A percentile compares a stretch with the other conserved stretches of the same genome.
Evolutionary conservation across 2,329 filamentous ascomycete species (phyloP).

Genomic region (Nannizziopsis arthrosporioides): DNA sequence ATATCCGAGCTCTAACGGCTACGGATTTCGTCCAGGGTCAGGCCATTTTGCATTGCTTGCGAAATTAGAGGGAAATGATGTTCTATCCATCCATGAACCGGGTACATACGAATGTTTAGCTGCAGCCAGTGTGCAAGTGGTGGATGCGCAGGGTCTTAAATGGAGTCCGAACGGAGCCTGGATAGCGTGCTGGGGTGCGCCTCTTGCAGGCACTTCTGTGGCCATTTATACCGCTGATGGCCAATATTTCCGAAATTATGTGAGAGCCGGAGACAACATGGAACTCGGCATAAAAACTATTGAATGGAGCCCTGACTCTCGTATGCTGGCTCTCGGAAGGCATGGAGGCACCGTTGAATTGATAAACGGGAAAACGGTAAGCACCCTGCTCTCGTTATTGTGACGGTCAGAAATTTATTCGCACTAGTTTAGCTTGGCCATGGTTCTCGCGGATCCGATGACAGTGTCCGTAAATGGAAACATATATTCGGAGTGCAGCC

Average conservation of each 20-base stretch:
- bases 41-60: conserved; percentile 30
- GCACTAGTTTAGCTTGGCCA: conserved; percentile 20
- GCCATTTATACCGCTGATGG: conserved; percentile 50
- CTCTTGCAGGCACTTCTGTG: conserved; percentile 38
- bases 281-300: conserved; percentile 41
- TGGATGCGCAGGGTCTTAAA: conserved; percentile 47
- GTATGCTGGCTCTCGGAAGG: conserved; percentile 40
- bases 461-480: conserved; percentile 24
- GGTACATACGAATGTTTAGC: conserved; percentile 26
- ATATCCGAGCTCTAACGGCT: conserved; percentile 26
- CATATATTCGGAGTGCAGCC: conserved; percentile 27
- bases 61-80: conserved; percentile 29
- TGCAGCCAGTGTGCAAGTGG: conserved; percentile 29
- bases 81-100: conserved; percentile 31
- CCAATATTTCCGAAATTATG: conserved; percentile 45
- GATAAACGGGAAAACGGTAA: conserved; percentile 34
- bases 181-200: conserved; percentile 47
- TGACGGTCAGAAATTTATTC: neutral
- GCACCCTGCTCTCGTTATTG: conserved; percentile 4
- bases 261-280: conserved; percentile 24
- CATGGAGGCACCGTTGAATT: conserved; percentile 41
- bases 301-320: conserved; percentile 42
- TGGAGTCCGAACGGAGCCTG: conserved; percentile 51
- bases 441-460: conserved; percentile 26
- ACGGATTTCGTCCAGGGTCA: conserved; percentile 32